Conservation (phyloP, 805 yeast genomes). For the Danielozyma ontarioensis region DNA sequence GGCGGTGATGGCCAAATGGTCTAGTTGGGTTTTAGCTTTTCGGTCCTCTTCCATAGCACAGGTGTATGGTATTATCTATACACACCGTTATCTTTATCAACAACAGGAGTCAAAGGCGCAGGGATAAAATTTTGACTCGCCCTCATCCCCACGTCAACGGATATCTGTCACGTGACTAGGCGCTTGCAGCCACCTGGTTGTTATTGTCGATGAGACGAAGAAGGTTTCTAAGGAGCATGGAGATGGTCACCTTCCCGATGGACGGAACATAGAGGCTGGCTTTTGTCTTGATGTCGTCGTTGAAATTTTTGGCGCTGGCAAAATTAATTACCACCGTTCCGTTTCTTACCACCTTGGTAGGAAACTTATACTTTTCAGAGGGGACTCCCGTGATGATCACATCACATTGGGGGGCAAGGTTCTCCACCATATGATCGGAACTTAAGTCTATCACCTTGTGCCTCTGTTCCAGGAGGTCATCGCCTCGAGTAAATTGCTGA, state of each 20-base stretch:
- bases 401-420: conserved; percentile 71
- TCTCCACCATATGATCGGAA: conserved; percentile 51
- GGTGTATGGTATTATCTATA: background rate
- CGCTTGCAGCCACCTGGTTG: too few species aligned
- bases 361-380: conserved; percentile 74
- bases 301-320: conserved; percentile 83
- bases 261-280: conserved; percentile 94
- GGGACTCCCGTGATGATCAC: conserved; percentile 97
- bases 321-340: conserved; percentile 93
- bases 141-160: too few species aligned
- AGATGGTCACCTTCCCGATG: conserved; percentile 93
- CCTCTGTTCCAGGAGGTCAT: conserved; percentile 72
- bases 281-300: conserved; percentile 71
- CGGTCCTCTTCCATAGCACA: background rate
- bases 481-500: conserved; percentile 92
- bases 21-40: conserved; percentile 16
- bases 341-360: conserved; percentile 68
- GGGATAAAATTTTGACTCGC: conserved; percentile 1
- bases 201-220: conserved; percentile 75
- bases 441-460: conserved; percentile 65
- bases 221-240: conserved; percentile 88
- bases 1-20: conserved; percentile 58
- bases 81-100: background rate
- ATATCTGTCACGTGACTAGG: too few species aligned
- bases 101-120: background rate